These are phyloP conservation scores for Pseudogymnoascus sp. DNA, from an alignment of 2,329 filamentous ascomycete genomes.

Conservation along the genomic window DNA sequence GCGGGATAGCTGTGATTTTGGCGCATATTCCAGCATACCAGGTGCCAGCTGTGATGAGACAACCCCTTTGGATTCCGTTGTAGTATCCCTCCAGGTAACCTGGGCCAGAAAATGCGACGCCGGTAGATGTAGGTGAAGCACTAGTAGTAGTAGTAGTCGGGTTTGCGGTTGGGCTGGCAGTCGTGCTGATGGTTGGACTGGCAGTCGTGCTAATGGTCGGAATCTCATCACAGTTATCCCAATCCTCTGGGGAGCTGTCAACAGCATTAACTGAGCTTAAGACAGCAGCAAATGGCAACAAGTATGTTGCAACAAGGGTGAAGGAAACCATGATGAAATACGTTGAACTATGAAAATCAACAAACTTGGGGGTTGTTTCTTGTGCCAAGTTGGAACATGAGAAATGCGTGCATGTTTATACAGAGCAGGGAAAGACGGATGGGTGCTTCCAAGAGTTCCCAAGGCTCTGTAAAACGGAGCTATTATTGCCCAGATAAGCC, in stretches of 20 bases:
- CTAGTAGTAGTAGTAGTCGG: constrained; percentile 9
- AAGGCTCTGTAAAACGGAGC: background rate
- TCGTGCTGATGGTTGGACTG: background rate
- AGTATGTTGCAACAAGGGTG: background rate
- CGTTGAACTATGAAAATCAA: background rate
- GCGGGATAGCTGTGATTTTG: background rate
- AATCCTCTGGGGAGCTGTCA: background rate
- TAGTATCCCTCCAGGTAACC: background rate
- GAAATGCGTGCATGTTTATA: background rate
- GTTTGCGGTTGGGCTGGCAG: background rate
- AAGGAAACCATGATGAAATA: background rate
- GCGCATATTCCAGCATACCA: background rate
- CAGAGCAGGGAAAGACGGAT: background rate
- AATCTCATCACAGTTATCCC: background rate
- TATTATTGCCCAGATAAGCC: background rate
- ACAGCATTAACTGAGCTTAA: background rate
- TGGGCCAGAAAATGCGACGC: constrained; percentile 9
- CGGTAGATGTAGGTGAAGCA: constrained; percentile 11
- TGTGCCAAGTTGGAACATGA: background rate
- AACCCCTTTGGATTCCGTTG: background rate
- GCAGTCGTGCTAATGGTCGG: background rate
- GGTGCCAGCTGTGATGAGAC: background rate
- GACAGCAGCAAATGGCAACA: background rate
- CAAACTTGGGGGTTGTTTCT: background rate
- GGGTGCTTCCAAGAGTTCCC: background rate